Conservation (phyloP, 2,329 filamentous ascomycete genomes). For the Stagonosporopsis cucurbitacearum region DNA sequence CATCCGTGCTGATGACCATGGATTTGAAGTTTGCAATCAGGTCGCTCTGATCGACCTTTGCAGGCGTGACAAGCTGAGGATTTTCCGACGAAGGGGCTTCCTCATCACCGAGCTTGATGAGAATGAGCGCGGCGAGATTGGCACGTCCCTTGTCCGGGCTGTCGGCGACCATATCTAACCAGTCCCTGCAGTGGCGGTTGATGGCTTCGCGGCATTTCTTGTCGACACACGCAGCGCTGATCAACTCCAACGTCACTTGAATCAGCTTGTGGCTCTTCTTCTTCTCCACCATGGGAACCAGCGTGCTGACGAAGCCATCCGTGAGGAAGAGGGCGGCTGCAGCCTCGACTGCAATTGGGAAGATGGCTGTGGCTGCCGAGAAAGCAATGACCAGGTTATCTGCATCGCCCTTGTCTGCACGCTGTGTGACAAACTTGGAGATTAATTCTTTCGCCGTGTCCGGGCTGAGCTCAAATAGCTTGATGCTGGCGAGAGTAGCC, state of each 20-base stretch:
- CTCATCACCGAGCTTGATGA: conserved; percentile 61
- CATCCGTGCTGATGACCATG: conserved; percentile 67
- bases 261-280: conserved; percentile 88
- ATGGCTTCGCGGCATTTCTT: conserved; percentile 81
- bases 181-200: conserved; percentile 81
- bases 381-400: conserved; percentile 92
- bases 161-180: conserved; percentile 83
- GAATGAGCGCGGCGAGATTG: conserved; percentile 60
- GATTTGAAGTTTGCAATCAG: conserved; percentile 65
- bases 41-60: conserved; percentile 52
- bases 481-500: conserved; percentile 80
- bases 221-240: conserved; percentile 91
- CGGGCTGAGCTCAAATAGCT: conserved; percentile 79
- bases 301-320: conserved; percentile 80
- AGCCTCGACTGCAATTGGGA: conserved; percentile 80
- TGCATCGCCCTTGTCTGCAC: conserved; percentile 75
- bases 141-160: conserved; percentile 65
- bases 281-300: conserved; percentile 77
- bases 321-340: conserved; percentile 82
- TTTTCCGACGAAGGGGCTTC: conserved; percentile 28
- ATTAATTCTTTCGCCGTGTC: conserved; percentile 74
- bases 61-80: conserved; percentile 41
- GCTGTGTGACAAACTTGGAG: conserved; percentile 74
- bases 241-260: conserved; percentile 82
- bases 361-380: conserved; percentile 86